Evolutionary conservation across 2,329 filamentous ascomycete species (phyloP), one percentile per base, ranked within the genome.

Genomic region (Mollisia scopiformis): DNA sequence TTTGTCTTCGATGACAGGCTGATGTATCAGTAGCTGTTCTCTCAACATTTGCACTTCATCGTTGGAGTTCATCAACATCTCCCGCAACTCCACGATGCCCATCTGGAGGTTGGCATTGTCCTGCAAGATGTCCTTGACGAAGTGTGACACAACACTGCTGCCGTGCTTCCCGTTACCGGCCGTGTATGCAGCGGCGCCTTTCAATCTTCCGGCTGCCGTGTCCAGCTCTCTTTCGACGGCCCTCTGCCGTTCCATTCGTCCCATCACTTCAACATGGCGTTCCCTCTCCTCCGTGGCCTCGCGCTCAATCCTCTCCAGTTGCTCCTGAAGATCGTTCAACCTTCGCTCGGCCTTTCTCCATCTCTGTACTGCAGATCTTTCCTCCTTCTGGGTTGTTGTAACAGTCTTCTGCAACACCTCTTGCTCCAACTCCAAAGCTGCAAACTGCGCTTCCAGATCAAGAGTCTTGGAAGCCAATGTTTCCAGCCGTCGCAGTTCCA

Each of bases 31-130:
- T 27, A 98, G 80, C 74, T 97, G 91, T 63, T 96, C 91, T 27
- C 94, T 84, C 21, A 99, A 78, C 46, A 84, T 85, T 73, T 97
- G 92, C 2, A 98, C 95, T 76, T 99, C 94, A 69, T 97, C 91
- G 71, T 98, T 96, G 2, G 94, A 97, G 73, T 86, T 93, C 70
- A 92, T 84, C 23, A 99, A 82, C 87, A 99, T 88, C 73, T 97
- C 93, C 19, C 93, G 85, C 51, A 99, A 79, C 77, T 99, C 95
- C 55, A 93, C 86, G 62, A 98, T 96, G 16, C 93, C 93, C 64
- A 95, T 84, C 74, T 99, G 95, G 47, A 99, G 79, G 68, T 92
- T 97, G 10, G 93, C 92, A 72, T 99, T 99, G 75, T 99, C 95
- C 71, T 96, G 89, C 19, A 99, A 80, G 58, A 99, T 91, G 74